A percentile compares a stretch with the other conserved stretches of the same genome.
phyloP scores from a whole-genome alignment of 1,284 basidiomycete species.

The Papiliotrema terrestris region DNA sequence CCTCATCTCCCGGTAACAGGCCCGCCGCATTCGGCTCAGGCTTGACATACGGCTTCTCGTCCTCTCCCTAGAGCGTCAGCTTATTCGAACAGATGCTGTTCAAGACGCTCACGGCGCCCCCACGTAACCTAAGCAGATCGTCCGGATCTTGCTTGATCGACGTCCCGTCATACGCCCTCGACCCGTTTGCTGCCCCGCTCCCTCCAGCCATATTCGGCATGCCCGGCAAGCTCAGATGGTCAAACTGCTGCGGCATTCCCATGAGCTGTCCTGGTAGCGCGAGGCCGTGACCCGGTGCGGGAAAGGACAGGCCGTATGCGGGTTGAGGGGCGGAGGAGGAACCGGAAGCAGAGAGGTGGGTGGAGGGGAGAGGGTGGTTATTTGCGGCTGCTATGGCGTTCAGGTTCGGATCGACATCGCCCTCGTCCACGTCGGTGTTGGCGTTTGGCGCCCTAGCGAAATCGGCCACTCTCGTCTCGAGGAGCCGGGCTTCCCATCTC shows the following conservation, averaged over 20 bases:
- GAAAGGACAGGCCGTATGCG: constrained; percentile 1
- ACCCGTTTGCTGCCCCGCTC: not conserved
- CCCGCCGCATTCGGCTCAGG: constrained; percentile 48
- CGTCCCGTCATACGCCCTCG: constrained; percentile 11
- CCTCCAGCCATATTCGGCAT: not conserved
- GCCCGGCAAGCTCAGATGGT: not conserved
- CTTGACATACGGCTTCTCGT: constrained; percentile 24
- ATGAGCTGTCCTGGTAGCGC: constrained; percentile 10
- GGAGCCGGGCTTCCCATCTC: constrained; percentile 93
- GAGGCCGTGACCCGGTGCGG: constrained; percentile 5
- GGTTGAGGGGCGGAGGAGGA: not conserved
- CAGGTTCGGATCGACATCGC: not conserved
- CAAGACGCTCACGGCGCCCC: constrained; percentile 29
- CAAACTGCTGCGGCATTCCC: not conserved
- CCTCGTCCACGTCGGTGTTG: not conserved
- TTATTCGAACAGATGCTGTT: not conserved
- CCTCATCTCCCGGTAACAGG: constrained; percentile 60
- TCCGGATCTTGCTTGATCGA: constrained; percentile 44
- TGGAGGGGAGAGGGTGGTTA: not conserved
- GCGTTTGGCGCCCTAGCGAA: constrained; percentile 53
- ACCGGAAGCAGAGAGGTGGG: not conserved
- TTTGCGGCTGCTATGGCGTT: not conserved
- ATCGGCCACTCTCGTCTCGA: constrained; percentile 88
- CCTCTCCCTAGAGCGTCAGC: constrained; percentile 3
- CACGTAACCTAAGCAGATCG: constrained; percentile 36